Conservation (phyloP, 1,284 basidiomycete genomes). For the Thecaphora frezii region DNA sequence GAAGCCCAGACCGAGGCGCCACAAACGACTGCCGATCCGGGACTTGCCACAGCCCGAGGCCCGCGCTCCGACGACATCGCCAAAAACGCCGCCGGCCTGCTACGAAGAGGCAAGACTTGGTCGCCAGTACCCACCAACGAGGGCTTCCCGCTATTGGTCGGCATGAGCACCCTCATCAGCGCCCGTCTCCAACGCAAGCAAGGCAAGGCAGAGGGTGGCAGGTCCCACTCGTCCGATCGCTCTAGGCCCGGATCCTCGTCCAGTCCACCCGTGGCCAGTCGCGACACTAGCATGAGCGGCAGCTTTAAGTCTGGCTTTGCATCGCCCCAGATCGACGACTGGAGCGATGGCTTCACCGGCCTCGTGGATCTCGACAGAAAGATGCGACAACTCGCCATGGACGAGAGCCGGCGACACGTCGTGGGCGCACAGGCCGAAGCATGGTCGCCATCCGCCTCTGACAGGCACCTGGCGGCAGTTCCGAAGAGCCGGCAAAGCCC, state of each 20-base stretch:
- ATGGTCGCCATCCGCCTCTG: too few relatives aligned
- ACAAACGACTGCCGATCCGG: too few relatives aligned
- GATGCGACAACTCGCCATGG: conserved; percentile 38
- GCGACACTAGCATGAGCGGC: not conserved
- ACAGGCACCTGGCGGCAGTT: too few relatives aligned
- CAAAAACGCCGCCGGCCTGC: too few relatives aligned
- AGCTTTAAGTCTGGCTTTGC: conserved; percentile 9
- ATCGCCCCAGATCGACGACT: conserved; percentile 29
- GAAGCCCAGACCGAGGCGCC: too few relatives aligned
- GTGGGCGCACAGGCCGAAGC: too few relatives aligned
- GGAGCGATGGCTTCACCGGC: conserved; percentile 37
- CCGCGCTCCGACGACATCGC: too few relatives aligned
- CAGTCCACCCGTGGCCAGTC: not conserved
- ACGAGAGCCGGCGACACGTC: not conserved
- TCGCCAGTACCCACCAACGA: too few relatives aligned
- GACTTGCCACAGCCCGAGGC: too few relatives aligned
- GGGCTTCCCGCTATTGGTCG: not conserved
- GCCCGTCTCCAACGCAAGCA: not conserved
- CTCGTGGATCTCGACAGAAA: conserved; percentile 33
- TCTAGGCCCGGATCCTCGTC: not conserved
- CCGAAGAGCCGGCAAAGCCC: too few relatives aligned
- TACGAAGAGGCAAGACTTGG: conserved; percentile 1
- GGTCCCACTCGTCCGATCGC: not conserved
- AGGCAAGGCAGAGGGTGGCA: too few relatives aligned
- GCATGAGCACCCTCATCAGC: not conserved